Conservation (phyloP, 257 asterid genomes). For the Nicotiana knightiana region DNA sequence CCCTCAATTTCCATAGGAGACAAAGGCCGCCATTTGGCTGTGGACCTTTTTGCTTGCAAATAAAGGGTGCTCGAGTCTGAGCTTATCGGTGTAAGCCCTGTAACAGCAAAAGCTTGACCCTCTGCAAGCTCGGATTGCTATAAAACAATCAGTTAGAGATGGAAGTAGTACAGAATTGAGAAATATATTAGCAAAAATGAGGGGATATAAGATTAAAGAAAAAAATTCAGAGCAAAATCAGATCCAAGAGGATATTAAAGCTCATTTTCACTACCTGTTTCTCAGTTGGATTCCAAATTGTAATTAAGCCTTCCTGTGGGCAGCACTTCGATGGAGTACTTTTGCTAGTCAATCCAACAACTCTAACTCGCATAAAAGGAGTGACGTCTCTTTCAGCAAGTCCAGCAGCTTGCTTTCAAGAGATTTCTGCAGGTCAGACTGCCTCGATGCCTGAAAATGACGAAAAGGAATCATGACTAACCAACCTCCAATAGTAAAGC, state of each 20-base stretch:
- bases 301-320: slow-evolving; percentile 56
- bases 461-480: slow-evolving; percentile 7
- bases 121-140: slow-evolving; percentile 68
- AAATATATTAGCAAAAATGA: slow-evolving; percentile 2
- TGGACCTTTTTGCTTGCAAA: slow-evolving; percentile 71
- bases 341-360: slow-evolving; percentile 60
- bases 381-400: slow-evolving; percentile 60
- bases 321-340: slow-evolving; percentile 19
- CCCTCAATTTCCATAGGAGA: slow-evolving; percentile 36
- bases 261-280: slow-evolving; percentile 48
- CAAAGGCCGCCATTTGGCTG: slow-evolving; percentile 66
- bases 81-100: slow-evolving; percentile 64
- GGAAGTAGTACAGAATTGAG: neutral
- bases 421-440: slow-evolving; percentile 50
- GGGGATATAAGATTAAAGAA: neutral
- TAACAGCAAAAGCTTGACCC: slow-evolving; percentile 77
- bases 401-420: slow-evolving; percentile 72
- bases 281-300: slow-evolving; percentile 81
- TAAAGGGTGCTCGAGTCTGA: slow-evolving; percentile 67
- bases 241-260: slow-evolving; percentile 1
- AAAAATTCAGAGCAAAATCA: neutral
- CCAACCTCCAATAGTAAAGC: neutral
- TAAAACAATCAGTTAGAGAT: slow-evolving; percentile 7
- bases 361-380: slow-evolving; percentile 76
- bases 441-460: slow-evolving; percentile 51